Base-by-base conservation (phyloP, 768 basidiomycete species). In the Lactarius quietus region DNA sequence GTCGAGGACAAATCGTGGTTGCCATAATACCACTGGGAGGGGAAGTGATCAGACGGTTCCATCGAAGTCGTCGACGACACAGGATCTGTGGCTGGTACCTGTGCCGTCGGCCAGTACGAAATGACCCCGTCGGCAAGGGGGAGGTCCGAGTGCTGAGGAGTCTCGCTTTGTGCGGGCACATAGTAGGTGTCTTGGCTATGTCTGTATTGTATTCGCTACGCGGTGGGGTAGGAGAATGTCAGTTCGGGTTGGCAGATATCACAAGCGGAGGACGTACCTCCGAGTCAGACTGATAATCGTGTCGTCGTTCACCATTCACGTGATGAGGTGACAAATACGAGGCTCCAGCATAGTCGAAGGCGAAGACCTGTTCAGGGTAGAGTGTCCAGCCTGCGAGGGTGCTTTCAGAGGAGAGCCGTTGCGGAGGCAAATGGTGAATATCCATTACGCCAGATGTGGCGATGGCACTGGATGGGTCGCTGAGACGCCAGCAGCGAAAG, bases 61-160 rank as follows among this genome's bases (percentile, higher is more conserved):
- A n/a, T 15, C 3, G 61, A 20, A 62, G 31, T 57, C 18, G 45
- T 38, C 31, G 52, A 28, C 33, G 55, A 39, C 12, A 45, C 12
- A 57, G 48, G 14, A 29, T n/a, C 12, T 14, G 48, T n/a, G 23
- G 45, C 20, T 23, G 59, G 53, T 28, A 29, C 52, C 64, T 60
- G 64, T 51, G 43, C 38, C 51, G 55, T 14, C 6, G 39, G 41
- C 65, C 65, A 66, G 39, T 62, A 62, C n/a, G 57, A 31, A 48
- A 58, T 29, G 8, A 33, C 12, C 8, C 35, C 18, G 26, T 62
- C 61, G 5, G 61, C 31, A 53, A 57, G 23, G 51, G 6, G 10
- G 35, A 62, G 51, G 20, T 35, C 39, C 15, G 28, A 3, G n/a
- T 52, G 31, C 9, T 57, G 60, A 3, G 39, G 28, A 6, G 33